These are phyloP conservation scores for Plasmodium falciparum DNA, from an alignment of 169 alveolate species.

Conservation along the genomic window DNA sequence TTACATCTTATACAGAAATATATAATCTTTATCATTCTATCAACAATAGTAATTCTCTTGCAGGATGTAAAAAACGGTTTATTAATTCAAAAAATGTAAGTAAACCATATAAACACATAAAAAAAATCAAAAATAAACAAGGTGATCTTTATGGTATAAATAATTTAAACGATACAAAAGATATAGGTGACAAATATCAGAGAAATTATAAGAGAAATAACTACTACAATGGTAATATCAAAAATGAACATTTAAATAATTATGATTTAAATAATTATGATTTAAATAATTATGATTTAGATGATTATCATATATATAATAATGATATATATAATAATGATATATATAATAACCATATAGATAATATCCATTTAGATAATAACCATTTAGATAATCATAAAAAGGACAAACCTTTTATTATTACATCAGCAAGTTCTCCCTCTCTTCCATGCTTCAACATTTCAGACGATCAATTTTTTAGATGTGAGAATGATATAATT, in stretches of 20 bases:
- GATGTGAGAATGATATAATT: slow-evolving; percentile 58
- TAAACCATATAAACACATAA: no score
- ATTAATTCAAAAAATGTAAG: no score
- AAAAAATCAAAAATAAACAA: no score
- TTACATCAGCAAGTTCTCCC: background rate
- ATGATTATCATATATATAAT: slow-evolving; percentile 5
- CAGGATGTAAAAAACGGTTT: background rate
- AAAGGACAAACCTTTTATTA: background rate
- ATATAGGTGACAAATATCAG: no score
- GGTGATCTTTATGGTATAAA: no score
- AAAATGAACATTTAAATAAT: slow-evolving; percentile 35
- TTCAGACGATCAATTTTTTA: slow-evolving; percentile 58
- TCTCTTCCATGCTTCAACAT: slow-evolving; percentile 4
- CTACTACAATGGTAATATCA: background rate
- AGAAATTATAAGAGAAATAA: background rate
- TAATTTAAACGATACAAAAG: no score
- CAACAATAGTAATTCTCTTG: slow-evolving; percentile 12
- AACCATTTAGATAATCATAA: background rate
- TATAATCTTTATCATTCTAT: slow-evolving; percentile 14
- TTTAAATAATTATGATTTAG: no score
- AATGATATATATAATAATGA: background rate
- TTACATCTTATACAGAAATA: slow-evolving; percentile 64
- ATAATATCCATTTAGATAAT: background rate
- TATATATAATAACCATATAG: background rate
- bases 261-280: no score